phyloP scores from a whole-genome alignment of 2,329 filamentous ascomycete genomes.

The Blastomyces parvus region DNA sequence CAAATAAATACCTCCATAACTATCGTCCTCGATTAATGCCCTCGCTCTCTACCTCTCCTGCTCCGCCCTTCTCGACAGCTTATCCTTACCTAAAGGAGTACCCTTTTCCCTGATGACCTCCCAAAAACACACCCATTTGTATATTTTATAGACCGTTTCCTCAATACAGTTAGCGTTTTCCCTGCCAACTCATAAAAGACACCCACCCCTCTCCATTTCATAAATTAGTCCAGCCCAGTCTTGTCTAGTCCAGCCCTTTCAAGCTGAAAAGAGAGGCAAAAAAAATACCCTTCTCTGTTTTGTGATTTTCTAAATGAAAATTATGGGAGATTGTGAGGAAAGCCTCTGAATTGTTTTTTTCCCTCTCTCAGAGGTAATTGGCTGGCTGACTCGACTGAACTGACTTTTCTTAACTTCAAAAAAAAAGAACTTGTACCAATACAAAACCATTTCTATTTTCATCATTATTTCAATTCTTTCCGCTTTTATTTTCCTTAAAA shows the following conservation, averaged over 20 bases:
- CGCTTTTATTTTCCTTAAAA: background rate
- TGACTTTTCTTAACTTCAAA: no score
- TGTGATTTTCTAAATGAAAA: background rate
- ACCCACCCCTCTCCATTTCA: background rate
- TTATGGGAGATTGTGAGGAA: background rate
- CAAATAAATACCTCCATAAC: constrained; percentile 16
- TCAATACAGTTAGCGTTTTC: background rate
- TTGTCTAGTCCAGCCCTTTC: background rate
- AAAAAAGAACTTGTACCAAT: constrained; percentile 5
- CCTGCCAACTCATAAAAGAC: background rate
- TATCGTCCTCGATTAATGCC: constrained; percentile 2
- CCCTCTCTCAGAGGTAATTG: background rate
- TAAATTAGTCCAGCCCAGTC: background rate
- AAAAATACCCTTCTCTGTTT: constrained; percentile 3
- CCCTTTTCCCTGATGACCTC: constrained; percentile 2
- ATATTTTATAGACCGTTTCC: background rate
- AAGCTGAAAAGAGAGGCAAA: background rate
- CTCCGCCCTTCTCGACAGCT: constrained; percentile 16
- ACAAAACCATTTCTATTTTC: background rate
- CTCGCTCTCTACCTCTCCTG: background rate
- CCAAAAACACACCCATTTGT: background rate
- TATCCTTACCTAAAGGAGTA: constrained; percentile 16
- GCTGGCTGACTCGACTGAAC: background rate
- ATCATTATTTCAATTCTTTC: background rate
- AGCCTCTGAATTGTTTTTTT: background rate